phyloP scores from a whole-genome alignment of 176 grass and related monocot species.

The Pontederia paniculata region DNA sequence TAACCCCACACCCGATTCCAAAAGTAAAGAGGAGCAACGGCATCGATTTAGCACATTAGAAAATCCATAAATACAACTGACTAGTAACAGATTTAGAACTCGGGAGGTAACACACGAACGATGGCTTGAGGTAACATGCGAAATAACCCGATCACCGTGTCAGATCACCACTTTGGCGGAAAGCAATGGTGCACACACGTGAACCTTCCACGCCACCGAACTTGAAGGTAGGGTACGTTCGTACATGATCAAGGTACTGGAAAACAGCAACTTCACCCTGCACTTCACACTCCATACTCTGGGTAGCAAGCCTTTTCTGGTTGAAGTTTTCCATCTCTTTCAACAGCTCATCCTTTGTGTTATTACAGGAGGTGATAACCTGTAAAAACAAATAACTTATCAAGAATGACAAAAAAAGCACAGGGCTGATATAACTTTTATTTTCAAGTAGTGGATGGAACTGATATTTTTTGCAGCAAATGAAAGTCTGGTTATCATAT shows the following conservation, averaged over 20 bases:
- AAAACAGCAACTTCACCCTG: constrained; percentile 26
- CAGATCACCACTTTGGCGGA: constrained; percentile 18
- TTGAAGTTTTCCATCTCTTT: constrained; percentile 72
- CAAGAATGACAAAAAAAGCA: neutral
- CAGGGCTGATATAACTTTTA: neutral
- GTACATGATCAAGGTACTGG: constrained; percentile 71
- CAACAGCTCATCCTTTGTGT: constrained; percentile 76
- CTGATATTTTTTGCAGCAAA: too few relatives aligned
- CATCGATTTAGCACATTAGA: too few relatives aligned
- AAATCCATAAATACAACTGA: too few relatives aligned
- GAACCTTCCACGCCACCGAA: constrained; percentile 78
- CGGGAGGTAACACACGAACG: too few relatives aligned
- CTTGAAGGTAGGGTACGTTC: constrained; percentile 65
- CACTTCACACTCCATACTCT: constrained; percentile 22
- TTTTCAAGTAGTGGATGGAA: neutral
- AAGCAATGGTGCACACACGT: constrained; percentile 81
- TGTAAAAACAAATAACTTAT: constrained; percentile 15
- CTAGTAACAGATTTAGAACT: too few relatives aligned
- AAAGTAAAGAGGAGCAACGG: too few relatives aligned
- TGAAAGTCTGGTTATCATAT: neutral
- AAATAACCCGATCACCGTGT: too few relatives aligned
- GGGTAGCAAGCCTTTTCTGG: constrained; percentile 21
- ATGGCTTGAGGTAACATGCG: too few relatives aligned
- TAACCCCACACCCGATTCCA: too few relatives aligned
- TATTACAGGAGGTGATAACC: constrained; percentile 86